phyloP scores from a whole-genome alignment of 192 early-diverging fungal genomes.

The Coemansia sp. region DNA sequence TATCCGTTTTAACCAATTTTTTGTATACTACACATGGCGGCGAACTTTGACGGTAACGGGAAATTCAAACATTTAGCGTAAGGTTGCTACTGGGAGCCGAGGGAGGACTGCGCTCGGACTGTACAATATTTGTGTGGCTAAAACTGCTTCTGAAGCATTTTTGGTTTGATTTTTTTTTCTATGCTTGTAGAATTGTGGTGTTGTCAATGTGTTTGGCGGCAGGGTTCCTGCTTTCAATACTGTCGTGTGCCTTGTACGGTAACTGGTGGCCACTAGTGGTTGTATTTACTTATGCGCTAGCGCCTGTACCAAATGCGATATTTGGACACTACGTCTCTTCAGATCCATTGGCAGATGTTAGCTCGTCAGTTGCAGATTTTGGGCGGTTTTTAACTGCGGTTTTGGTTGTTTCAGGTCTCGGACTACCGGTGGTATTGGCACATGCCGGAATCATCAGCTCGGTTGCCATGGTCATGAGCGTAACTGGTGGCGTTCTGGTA shows the following conservation, averaged over 20 bases:
- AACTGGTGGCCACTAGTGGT: slow-evolving; percentile 97
- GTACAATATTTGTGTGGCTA: not conserved
- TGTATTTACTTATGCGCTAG: slow-evolving; percentile 88
- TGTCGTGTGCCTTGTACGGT: slow-evolving; percentile 92
- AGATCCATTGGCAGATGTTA: slow-evolving; percentile 68
- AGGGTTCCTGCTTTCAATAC: slow-evolving; percentile 90
- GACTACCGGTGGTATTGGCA: slow-evolving; percentile 77
- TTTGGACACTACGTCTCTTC: slow-evolving; percentile 70
- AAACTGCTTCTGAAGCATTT: not conserved
- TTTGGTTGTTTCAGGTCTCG: slow-evolving; percentile 89
- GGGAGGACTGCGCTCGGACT: not conserved
- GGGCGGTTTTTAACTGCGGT: slow-evolving; percentile 88
- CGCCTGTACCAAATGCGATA: slow-evolving; percentile 88
- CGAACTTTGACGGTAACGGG: too few relatives aligned
- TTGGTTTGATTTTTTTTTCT: not conserved
- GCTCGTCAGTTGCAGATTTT: slow-evolving; percentile 62
- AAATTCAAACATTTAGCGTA: too few relatives aligned
- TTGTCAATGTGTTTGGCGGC: slow-evolving; percentile 88
- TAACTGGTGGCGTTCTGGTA: slow-evolving; percentile 85
- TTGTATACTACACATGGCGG: too few relatives aligned
- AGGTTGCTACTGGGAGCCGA: too few relatives aligned
- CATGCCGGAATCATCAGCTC: slow-evolving; percentile 77
- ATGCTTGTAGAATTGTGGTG: slow-evolving; percentile 55
- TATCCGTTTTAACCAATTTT: too few relatives aligned
- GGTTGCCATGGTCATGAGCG: slow-evolving; percentile 87